phyloP scores from a whole-genome alignment of 1,284 basidiomycete species.

The Athelia sp. region DNA sequence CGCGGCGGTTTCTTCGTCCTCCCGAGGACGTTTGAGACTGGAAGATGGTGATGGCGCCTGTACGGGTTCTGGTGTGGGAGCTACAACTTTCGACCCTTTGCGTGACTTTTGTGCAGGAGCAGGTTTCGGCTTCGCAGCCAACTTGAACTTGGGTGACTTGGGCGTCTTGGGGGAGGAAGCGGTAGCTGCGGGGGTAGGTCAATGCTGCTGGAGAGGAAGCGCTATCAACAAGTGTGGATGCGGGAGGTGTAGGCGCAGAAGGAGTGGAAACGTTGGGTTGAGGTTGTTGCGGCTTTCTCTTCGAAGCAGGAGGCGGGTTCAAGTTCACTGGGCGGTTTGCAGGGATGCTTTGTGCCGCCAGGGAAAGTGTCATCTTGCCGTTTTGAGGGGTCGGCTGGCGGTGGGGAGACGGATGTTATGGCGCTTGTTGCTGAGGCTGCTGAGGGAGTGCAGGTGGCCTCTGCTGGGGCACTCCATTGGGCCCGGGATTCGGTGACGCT shows the following conservation, averaged over 20 bases:
- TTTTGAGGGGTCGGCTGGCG: constrained; percentile 9
- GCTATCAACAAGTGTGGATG: constrained; percentile 26
- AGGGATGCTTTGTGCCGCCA: constrained; percentile 5
- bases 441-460: constrained; percentile 12
- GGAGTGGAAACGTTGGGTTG: constrained; percentile 9
- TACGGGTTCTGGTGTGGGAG: constrained; percentile 22
- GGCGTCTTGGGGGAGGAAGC: constrained; percentile 41
- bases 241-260: constrained; percentile 5
- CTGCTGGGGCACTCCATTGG: neutral
- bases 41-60: constrained; percentile 22
- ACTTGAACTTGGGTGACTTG: constrained; percentile 49
- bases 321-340: constrained; percentile 16
- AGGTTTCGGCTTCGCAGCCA: constrained; percentile 37
- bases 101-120: constrained; percentile 25
- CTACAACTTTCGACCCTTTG: constrained; percentile 25
- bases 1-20: constrained; percentile 42
- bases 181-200: constrained; percentile 43
- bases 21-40: constrained; percentile 52
- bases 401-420: constrained; percentile 3
- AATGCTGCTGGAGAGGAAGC: constrained; percentile 52
- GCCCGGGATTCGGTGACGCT: constrained; percentile 12
- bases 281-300: constrained; percentile 10
- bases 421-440: constrained; percentile 9
- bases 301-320: constrained; percentile 25
- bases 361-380: constrained; percentile 5